Conservation (phyloP, 345 rosid genomes). For the Pelargonium nanum region DNA sequence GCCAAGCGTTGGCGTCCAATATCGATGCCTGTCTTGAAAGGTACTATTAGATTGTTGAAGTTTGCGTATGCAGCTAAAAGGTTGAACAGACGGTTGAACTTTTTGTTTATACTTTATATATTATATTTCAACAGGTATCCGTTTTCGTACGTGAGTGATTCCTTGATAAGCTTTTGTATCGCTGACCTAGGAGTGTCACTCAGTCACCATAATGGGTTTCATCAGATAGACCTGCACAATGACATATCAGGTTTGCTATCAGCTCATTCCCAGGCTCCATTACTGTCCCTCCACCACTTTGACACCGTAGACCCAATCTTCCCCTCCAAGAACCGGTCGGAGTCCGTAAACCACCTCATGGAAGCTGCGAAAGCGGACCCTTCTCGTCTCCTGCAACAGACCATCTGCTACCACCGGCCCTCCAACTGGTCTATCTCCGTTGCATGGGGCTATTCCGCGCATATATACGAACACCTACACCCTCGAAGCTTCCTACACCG, state of each 20-base stretch:
- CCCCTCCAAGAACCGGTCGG: constrained; percentile 34
- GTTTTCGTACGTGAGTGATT: constrained; percentile 23
- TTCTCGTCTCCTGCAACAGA: constrained; percentile 51
- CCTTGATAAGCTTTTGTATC: constrained; percentile 28
- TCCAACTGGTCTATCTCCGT: constrained; percentile 49
- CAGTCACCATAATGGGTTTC: constrained; percentile 35
- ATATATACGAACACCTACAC: constrained; percentile 37
- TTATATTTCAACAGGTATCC: too few species aligned
- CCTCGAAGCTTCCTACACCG: constrained; percentile 35
- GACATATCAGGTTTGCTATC: constrained; percentile 60
- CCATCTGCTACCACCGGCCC: constrained; percentile 47
- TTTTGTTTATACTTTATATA: too few species aligned
- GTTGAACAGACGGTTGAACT: too few species aligned
- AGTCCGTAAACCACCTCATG: constrained; percentile 50
- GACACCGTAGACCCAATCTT: constrained; percentile 46
- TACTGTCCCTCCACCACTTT: constrained; percentile 54
- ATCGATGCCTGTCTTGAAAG: constrained; percentile 45
- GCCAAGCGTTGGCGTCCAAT: constrained; percentile 24
- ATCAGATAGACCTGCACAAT: constrained; percentile 58
- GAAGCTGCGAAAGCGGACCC: constrained; percentile 36
- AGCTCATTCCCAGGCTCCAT: constrained; percentile 47
- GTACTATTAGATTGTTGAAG: too few species aligned
- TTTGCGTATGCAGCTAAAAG: too few species aligned
- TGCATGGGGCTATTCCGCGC: constrained; percentile 58
- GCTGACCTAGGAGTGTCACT: constrained; percentile 40